Base-by-base conservation (phyloP, 108 stramenopile genomes). In the Fistulifera pelliculosa region DNA sequence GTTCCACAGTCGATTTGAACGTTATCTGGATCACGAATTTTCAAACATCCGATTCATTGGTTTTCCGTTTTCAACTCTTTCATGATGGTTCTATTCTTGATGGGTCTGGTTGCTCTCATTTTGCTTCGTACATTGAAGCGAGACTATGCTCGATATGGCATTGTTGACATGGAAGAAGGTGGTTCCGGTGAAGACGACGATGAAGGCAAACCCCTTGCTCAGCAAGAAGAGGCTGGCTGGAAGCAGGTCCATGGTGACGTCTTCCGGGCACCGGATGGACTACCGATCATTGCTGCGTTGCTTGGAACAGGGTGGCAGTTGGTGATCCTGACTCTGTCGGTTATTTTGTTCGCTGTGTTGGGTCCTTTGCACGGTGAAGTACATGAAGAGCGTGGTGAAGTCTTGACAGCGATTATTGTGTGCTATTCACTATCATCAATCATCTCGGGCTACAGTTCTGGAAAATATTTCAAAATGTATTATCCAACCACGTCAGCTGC, bases 1-100 rank as follows among this genome's bases (percentile, higher is more conserved):
- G 17, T 98, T 95, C 61, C 91, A 90, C 38, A 70, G 84, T 10
- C 72, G 97, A 16, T 98, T 95, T 68, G 80, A 93, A 60, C 71
- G 87, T 25, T 98, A 98, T 68, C 58, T 98, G 60, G 95, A 98
- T 70, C 80, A 92, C 60, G 79, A 76, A 27, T 97, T 99, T 99
- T 99, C 78, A 96, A 97, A 68, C 98, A 99, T 68, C 90, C 93
- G 40, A 96, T 99, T 60, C 99, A 99, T 76, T 98, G 97, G 96
- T 99, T 99, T 75, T 80, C 86, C 52, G 93, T 99, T 62, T 87
- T 93, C 54, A 99, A 99, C 76, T 85, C 85, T 3, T 83, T 97
- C 69, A 95, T 99, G 96, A 98, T 99, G 75, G 95, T 97, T 0
- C 64, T 99, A 44, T 98, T 99, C 71, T 64, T 99, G 40, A 95